A percentile compares a stretch with the other conserved stretches of the same genome.
Conservation (phyloP, 2,329 filamentous ascomycete species). For the Hypoxylon sp. region DNA sequence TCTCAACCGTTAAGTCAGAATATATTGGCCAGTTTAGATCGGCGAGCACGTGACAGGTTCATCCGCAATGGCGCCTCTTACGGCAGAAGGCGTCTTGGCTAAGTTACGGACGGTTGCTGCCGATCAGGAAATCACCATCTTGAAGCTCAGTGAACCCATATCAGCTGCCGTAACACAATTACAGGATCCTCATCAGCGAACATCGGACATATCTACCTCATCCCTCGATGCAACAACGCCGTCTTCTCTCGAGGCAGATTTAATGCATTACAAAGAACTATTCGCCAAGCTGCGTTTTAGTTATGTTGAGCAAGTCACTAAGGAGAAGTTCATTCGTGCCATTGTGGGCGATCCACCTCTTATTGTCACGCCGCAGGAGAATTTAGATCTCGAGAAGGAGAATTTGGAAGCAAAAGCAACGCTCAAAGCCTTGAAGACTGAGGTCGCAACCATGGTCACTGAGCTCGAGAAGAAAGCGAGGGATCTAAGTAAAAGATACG, state of each 20-base stretch:
- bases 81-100: conserved; percentile 61
- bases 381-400: conserved; percentile 78
- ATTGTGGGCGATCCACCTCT: conserved; percentile 92
- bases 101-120: conserved; percentile 69
- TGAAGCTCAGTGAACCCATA: conserved; percentile 83
- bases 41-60: conserved; percentile 13
- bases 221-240: conserved; percentile 79
- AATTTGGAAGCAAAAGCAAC: conserved; percentile 80
- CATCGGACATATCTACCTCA: conserved; percentile 79
- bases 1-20: background rate
- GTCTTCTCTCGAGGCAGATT: conserved; percentile 83
- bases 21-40: background rate
- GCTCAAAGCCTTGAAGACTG: conserved; percentile 84
- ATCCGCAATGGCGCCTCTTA: conserved; percentile 48
- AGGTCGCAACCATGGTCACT: conserved; percentile 80
- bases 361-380: conserved; percentile 86
- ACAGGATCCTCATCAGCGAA: conserved; percentile 65
- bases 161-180: conserved; percentile 65
- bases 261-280: conserved; percentile 92
- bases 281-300: conserved; percentile 97
- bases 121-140: conserved; percentile 77
- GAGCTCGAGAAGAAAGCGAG: conserved; percentile 78
- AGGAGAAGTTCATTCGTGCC: conserved; percentile 95
- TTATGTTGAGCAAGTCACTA: conserved; percentile 98
- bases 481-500: conserved; percentile 70